phyloP scores from a whole-genome alignment of 2,329 filamentous ascomycete species.

The Trichocomaceae sp. region DNA sequence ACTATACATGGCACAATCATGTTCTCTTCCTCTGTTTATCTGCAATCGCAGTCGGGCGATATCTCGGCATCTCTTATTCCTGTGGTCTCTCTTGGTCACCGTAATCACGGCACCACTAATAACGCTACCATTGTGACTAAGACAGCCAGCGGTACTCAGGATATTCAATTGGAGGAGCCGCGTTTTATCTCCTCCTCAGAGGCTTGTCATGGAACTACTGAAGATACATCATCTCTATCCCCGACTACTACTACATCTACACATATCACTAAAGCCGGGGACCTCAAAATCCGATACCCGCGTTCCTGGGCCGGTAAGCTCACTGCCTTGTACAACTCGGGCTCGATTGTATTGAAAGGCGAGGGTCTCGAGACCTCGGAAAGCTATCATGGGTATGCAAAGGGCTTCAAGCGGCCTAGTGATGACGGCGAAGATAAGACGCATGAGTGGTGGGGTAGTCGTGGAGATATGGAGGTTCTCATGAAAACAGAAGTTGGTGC shows the following conservation, averaged over 20 bases:
- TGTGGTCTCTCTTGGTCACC: not conserved
- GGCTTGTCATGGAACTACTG: no score
- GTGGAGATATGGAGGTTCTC: conserved; percentile 19
- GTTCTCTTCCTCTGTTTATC: conserved; percentile 43
- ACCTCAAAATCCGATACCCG: conserved; percentile 24
- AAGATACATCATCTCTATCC: not conserved
- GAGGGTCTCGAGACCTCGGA: conserved; percentile 18
- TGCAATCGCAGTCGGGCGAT: conserved; percentile 41
- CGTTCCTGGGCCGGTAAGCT: conserved; percentile 26
- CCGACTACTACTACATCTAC: conserved; percentile 10
- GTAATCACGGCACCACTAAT: not conserved
- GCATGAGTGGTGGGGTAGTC: conserved; percentile 19
- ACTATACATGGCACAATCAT: conserved; percentile 38
- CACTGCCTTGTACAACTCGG: conserved; percentile 15
- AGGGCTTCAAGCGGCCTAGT: conserved; percentile 15
- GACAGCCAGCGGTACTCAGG: conserved; percentile 15
- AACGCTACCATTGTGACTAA: conserved; percentile 6
- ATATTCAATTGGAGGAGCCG: conserved; percentile 18
- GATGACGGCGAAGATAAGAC: not conserved
- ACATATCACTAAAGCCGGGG: conserved; percentile 20
- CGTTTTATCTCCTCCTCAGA: conserved; percentile 8
- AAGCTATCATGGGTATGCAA: conserved; percentile 9
- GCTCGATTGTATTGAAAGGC: conserved; percentile 17
- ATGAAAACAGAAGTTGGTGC: conserved; percentile 11
- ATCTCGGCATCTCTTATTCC: conserved; percentile 4